phyloP scores from a whole-genome alignment of 2,329 filamentous ascomycete genomes.

The Calonectria ilicicola region DNA sequence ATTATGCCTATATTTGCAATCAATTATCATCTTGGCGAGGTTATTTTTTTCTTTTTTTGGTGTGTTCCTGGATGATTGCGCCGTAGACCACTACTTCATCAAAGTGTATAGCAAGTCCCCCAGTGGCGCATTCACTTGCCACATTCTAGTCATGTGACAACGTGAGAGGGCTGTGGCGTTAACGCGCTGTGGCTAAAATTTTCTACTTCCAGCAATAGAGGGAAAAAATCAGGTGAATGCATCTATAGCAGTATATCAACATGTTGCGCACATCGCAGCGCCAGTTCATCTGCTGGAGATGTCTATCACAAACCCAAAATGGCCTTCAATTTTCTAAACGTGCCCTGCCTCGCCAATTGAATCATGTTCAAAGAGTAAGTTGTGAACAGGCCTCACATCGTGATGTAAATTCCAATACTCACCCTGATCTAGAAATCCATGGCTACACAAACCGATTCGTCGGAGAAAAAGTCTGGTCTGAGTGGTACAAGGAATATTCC shows the following conservation, averaged over 20 bases:
- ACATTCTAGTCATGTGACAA: constrained; percentile 40
- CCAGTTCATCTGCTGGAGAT: constrained; percentile 50
- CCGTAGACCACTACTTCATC: background rate
- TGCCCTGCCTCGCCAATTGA: constrained; percentile 16
- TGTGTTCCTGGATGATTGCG: background rate
- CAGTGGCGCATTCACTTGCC: constrained; percentile 22
- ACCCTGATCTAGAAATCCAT: constrained; percentile 25
- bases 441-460: constrained; percentile 12
- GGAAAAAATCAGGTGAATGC: background rate
- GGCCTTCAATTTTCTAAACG: constrained; percentile 10
- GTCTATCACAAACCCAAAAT: constrained; percentile 38
- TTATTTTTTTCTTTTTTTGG: background rate
- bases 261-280: constrained; percentile 48
- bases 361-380: constrained; percentile 28
- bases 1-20: background rate
- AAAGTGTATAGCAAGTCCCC: background rate
- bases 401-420: background rate
- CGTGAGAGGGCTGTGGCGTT: constrained; percentile 24
- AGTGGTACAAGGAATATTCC: constrained; percentile 34
- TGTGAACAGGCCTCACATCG: background rate
- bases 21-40: background rate
- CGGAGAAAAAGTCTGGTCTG: constrained; percentile 22
- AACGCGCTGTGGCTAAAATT: constrained; percentile 41
- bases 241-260: constrained; percentile 7
- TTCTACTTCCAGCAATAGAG: constrained; percentile 6